Conservation (phyloP, 768 basidiomycete species). For the Boletus edulis region DNA sequence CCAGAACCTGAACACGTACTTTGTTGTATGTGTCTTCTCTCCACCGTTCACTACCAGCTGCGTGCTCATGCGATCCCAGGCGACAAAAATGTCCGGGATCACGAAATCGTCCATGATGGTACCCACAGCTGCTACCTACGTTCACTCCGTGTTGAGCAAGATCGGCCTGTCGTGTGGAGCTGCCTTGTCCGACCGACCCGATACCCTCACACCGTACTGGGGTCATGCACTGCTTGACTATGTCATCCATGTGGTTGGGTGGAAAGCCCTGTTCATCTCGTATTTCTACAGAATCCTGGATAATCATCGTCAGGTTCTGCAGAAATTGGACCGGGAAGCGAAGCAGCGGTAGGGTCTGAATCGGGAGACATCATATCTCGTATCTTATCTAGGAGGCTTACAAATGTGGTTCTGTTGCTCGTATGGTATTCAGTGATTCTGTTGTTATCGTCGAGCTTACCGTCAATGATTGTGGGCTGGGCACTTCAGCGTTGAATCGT, state of each 20-base stretch:
- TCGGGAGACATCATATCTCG: not conserved
- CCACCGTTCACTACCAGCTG: not conserved
- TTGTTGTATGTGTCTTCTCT: conserved; percentile 64
- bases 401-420: not conserved
- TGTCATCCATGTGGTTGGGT: conserved; percentile 52
- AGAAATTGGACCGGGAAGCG: conserved; percentile 57
- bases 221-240: conserved; percentile 81
- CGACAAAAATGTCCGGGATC: conserved; percentile 93
- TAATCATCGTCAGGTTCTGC: conserved; percentile 61
- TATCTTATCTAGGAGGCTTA: not conserved
- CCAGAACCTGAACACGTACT: conserved; percentile 87
- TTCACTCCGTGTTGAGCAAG: conserved; percentile 71
- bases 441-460: not conserved
- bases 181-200: conserved; percentile 64
- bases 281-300: conserved; percentile 70
- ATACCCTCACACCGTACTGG: conserved; percentile 86
- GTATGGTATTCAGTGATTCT: not conserved
- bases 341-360: conserved; percentile 44
- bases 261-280: conserved; percentile 51
- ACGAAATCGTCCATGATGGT: conserved; percentile 65
- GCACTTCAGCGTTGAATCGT: no score
- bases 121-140: conserved; percentile 74
- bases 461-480: no score
- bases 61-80: conserved; percentile 41
- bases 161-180: conserved; percentile 79